Evolutionary conservation across 345 rosid species (phyloP).

Genomic region (Kandelia obovata): DNA sequence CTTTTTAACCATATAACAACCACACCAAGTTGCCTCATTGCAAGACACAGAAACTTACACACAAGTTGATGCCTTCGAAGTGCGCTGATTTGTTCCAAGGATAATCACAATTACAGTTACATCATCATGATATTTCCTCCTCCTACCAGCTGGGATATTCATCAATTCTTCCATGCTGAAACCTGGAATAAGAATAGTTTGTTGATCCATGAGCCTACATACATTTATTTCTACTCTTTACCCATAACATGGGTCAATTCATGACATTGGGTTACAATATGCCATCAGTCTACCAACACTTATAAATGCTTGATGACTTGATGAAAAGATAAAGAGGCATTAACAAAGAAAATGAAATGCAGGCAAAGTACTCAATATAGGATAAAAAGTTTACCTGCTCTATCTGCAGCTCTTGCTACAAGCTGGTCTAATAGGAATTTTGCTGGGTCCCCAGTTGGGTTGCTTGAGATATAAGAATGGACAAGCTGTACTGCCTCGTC

Average conservation of each 20-base stretch:
- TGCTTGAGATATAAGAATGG: slow-evolving; percentile 47
- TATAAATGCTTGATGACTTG: too few relatives aligned
- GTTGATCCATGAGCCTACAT: background rate
- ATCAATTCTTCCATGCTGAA: slow-evolving; percentile 81
- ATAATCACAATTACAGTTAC: slow-evolving; percentile 82
- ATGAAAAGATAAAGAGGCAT: too few relatives aligned
- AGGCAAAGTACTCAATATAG: background rate
- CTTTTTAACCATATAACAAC: background rate
- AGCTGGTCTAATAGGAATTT: slow-evolving; percentile 81
- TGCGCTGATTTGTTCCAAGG: slow-evolving; percentile 78
- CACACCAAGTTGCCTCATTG: background rate
- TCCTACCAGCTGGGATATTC: slow-evolving; percentile 90
- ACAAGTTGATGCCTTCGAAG: slow-evolving; percentile 79
- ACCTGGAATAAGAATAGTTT: slow-evolving; percentile 38
- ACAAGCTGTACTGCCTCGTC: slow-evolving; percentile 74
- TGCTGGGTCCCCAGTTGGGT: slow-evolving; percentile 86
- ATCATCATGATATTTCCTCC: slow-evolving; percentile 94
- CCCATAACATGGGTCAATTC: too few relatives aligned
- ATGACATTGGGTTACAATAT: too few relatives aligned
- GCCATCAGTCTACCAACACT: too few relatives aligned
- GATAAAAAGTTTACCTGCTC: slow-evolving; percentile 58
- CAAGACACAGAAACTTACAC: slow-evolving; percentile 22
- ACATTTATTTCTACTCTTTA: background rate
- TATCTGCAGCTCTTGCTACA: slow-evolving; percentile 73
- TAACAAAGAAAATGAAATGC: background rate